Evolutionary conservation across 2,329 filamentous ascomycete species (phyloP), one percentile per base, ranked within the genome.

Genomic region (Calonectria fujianensis): DNA sequence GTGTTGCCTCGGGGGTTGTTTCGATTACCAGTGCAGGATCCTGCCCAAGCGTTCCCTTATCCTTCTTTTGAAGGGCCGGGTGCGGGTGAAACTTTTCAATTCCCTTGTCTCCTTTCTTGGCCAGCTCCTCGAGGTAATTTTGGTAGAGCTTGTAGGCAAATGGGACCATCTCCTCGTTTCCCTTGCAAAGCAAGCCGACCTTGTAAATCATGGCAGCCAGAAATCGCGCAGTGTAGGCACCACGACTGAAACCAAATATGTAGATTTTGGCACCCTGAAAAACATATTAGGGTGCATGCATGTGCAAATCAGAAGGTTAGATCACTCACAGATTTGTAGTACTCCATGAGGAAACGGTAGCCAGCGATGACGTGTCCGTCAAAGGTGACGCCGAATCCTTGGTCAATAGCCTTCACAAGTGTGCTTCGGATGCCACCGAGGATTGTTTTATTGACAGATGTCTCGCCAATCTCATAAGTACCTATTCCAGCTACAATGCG

Each of bases 301-400:
- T 27, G 24, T 35, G 5, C 6, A n/a, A 16, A 48, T 24, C 2
- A 54, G 16, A 14, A 9, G 14, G 24, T 18, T n/a, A 4, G n/a
- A 8, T 18, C 9, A 27, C 66, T 32, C 13, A 69, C 66, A 29
- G 50, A 29, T 45, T 69, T 37, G 52, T 69, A 69, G 37, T 69
- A 69, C 13, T 88, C 86, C 89, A 91, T 91, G 27, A 91, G 76
- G 71, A 91, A 91, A 3, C 86, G 83, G 75, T 91, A 91, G 0
- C 88, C 89, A 8, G 86, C 87, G 54, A 89, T 86, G 11, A 91
- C 88, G 71, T 91, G 89, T 3, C 85, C 84, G 54, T 88, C 88
- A 66, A 90, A 90, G 0, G 87, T 87, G 31, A 82, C 86, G 6
- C 86, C 88, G 4, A 89, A 81, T 0, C 82, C 87, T 65, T 86